Conservation (phyloP, 805 yeast genomes). For the Ogataea haglerorum region DNA sequence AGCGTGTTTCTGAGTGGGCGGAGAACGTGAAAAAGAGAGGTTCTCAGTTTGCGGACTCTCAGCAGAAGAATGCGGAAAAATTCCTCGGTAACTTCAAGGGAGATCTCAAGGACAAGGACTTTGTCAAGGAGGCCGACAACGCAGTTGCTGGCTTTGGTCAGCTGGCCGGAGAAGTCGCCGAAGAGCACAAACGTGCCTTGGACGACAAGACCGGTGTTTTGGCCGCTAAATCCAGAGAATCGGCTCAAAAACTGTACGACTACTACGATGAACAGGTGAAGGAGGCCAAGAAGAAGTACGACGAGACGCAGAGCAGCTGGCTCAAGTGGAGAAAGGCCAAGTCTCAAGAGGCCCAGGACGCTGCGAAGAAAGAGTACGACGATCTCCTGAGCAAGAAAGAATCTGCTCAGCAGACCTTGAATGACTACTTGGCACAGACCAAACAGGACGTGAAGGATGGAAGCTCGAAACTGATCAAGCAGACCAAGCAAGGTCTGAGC, state of each 20-base stretch:
- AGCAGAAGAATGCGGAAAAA: conserved; percentile 16
- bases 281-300: conserved; percentile 27
- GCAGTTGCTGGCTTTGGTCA: conserved; percentile 47
- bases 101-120: conserved; percentile 26
- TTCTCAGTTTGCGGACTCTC: conserved; percentile 14
- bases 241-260: conserved; percentile 21
- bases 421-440: conserved; percentile 12
- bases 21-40: conserved; percentile 12
- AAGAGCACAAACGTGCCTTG: conserved; percentile 37
- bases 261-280: conserved; percentile 24
- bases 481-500: conserved; percentile 18
- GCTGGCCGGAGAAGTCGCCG: conserved; percentile 40
- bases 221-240: conserved; percentile 20
- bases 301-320: conserved; percentile 29
- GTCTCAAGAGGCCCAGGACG: conserved; percentile 28
- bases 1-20: conserved; percentile 9
- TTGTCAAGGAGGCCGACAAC: conserved; percentile 35
- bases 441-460: conserved; percentile 10
- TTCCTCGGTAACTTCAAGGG: conserved; percentile 18
- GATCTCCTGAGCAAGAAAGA: conserved; percentile 19
- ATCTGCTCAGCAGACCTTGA: conserved; percentile 24
- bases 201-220: conserved; percentile 22
- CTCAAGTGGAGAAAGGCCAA: conserved; percentile 30
- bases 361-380: conserved; percentile 26
- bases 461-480: conserved; percentile 14